Evolutionary conservation across 73 alveolate genomes (phyloP), one percentile per base, ranked within the genome.

Genomic region (Paramecium biaurelia): DNA sequence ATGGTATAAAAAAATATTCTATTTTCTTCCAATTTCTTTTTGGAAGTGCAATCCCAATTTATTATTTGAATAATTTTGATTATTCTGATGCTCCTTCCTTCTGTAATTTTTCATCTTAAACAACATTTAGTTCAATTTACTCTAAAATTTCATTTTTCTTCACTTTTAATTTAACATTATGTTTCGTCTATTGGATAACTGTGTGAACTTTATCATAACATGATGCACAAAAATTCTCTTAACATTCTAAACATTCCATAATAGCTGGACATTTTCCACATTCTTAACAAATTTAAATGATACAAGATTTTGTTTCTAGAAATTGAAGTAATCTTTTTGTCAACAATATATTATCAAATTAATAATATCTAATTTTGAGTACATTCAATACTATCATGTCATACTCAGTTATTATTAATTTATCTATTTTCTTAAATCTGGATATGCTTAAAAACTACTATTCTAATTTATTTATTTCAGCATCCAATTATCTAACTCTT

Each of bases 221-320:
- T 18, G 11, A 9, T 59, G 30, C 68, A 59, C 93, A 86, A 42
- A 34, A 86, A 21, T 72, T 86, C 18, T 63, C 34, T 47, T 86
- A 34, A 63, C 93, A 86, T 86, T 86, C 88, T 14, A 86, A 18
- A 34, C 93, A 86, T 86, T 86, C 93, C 37, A 86, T 32, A 63
- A 59, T 53, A 12, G 93, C 43, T 32, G 85, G 30, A 15, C 30
- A 37, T 9, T 59, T 59, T 21, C 76, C 86, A 67, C 93, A 86
- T 23, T 86, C 93, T 21, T 86, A 63, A 63, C 93, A 86, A 5
- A 59, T 32, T 57, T 37, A 41, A 3, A 86, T 59, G 14, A 76
- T 38, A 47, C 72, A 72, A 26, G 76, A 28, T 34, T 23, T 63
- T 8, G 68, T 1, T 21, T 21, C 49, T 34, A 63, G 18, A 6